A percentile compares a stretch with the other conserved stretches of the same genome.
Evolutionary conservation across 768 basidiomycete species (phyloP).

Genomic region (Trametopsis cervina): DNA sequence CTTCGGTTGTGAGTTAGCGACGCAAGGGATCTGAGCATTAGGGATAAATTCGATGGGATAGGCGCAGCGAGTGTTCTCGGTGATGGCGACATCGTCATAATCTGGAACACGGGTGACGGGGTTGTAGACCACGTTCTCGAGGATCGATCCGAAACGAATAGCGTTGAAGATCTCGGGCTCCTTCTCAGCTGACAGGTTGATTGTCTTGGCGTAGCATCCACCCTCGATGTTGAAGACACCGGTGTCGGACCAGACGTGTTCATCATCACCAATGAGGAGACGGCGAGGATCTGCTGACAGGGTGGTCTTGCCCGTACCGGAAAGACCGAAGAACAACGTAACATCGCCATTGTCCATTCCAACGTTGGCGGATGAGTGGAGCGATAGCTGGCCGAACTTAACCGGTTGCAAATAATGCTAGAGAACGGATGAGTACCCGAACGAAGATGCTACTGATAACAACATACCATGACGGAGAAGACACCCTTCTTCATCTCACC

Average conservation of each 20-base stretch:
- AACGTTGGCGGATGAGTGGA: constrained; percentile 97
- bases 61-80: constrained; percentile 98
- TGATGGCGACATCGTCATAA: constrained; percentile 95
- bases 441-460: constrained; percentile 1
- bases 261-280: constrained; percentile 95
- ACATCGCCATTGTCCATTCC: constrained; percentile 86
- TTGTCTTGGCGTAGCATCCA: constrained; percentile 97
- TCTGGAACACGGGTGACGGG: constrained; percentile 76
- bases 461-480: constrained; percentile 89
- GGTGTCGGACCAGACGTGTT: constrained; percentile 98
- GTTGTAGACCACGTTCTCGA: constrained; percentile 98
- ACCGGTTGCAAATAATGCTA: constrained; percentile 97
- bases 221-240: constrained; percentile 99
- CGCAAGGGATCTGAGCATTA: constrained; percentile 91
- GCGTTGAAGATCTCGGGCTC: constrained; percentile 98
- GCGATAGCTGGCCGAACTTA: constrained; percentile 95
- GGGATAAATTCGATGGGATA: constrained; percentile 98
- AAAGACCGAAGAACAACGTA: constrained; percentile 97
- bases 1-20: constrained; percentile 79
- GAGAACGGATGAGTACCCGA: constrained; percentile 11
- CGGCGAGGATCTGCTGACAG: constrained; percentile 94
- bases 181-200: constrained; percentile 95
- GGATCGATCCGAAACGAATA: constrained; percentile 91
- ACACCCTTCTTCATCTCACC: constrained; percentile 99
- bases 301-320: constrained; percentile 98